These are phyloP conservation scores for Cladosporium austrohemisphaericum DNA, from an alignment of 2,329 filamentous ascomycete genomes.

Conservation along the genomic window DNA sequence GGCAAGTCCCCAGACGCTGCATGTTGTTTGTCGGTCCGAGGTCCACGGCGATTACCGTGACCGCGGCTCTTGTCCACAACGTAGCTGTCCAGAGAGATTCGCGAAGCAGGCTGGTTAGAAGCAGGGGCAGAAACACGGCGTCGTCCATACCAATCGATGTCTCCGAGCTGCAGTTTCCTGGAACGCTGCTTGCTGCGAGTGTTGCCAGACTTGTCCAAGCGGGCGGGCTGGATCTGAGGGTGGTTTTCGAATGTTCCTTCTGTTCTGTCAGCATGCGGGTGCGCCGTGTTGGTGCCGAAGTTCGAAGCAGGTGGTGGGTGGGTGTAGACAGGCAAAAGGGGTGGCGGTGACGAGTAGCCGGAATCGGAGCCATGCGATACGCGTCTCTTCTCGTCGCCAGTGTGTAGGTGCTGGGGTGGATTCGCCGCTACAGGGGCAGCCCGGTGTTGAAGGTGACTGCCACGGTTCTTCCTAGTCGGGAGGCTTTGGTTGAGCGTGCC, in stretches of 20 bases:
- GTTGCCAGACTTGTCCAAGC: slow-evolving; percentile 54
- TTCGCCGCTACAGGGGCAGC: slow-evolving; percentile 5
- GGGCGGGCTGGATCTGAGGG: slow-evolving; percentile 39
- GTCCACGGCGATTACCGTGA: slow-evolving; percentile 3
- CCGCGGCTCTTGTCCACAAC: slow-evolving; percentile 25
- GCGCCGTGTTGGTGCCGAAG: neutral
- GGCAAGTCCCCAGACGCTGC: neutral
- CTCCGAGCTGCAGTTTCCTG: slow-evolving; percentile 88
- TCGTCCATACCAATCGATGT: slow-evolving; percentile 83
- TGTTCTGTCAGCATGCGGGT: slow-evolving; percentile 29
- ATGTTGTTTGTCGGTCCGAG: neutral
- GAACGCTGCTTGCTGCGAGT: slow-evolving; percentile 75
- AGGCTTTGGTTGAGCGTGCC: slow-evolving; percentile 39
- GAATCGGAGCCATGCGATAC: slow-evolving; percentile 17
- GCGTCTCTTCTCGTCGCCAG: slow-evolving; percentile 12
- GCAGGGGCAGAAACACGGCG: slow-evolving; percentile 17
- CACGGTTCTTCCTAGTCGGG: slow-evolving; percentile 16
- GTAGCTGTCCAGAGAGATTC: slow-evolving; percentile 27
- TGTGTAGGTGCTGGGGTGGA: neutral
- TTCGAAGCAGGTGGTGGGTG: neutral
- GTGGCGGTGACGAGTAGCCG: slow-evolving; percentile 13
- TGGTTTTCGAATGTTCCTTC: slow-evolving; percentile 32
- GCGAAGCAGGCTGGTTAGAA: slow-evolving; percentile 20
- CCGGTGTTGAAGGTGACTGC: slow-evolving; percentile 14
- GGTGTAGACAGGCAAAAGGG: neutral